A percentile compares a stretch with the other conserved stretches of the same genome.
These are phyloP conservation scores for Nicotiana obtusifolia DNA, from an alignment of 257 asterid genomes.

Conservation along the genomic window DNA sequence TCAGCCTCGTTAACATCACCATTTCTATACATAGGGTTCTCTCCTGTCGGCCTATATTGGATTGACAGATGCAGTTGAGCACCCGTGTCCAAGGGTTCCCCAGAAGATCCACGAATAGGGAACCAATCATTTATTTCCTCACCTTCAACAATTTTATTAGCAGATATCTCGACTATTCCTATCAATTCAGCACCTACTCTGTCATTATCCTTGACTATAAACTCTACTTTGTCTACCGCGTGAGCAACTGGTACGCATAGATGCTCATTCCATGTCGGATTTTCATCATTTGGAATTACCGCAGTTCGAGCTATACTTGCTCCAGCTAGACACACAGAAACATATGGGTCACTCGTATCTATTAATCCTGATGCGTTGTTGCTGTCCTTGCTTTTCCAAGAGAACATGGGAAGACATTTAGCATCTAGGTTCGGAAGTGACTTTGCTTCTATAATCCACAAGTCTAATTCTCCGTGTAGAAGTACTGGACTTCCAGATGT, in stretches of 20 bases:
- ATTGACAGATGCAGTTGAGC: conserved; percentile 16
- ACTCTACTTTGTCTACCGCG: conserved; percentile 69
- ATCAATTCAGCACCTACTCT: conserved; percentile 80
- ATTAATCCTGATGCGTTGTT: conserved; percentile 30
- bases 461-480: conserved; percentile 91
- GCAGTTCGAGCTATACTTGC: conserved; percentile 83
- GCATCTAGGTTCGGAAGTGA: conserved; percentile 82
- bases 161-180: conserved; percentile 56
- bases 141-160: conserved; percentile 49
- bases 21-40: conserved; percentile 27
- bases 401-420: conserved; percentile 48
- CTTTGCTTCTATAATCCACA: conserved; percentile 66
- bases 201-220: conserved; percentile 85
- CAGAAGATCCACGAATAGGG: conserved; percentile 51
- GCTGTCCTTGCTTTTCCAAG: conserved; percentile 8
- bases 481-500: conserved; percentile 8
- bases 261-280: conserved; percentile 78
- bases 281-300: conserved; percentile 65
- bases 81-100: conserved; percentile 64
- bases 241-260: conserved; percentile 75
- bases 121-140: conserved; percentile 45
- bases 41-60: conserved; percentile 2
- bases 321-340: conserved; percentile 69
- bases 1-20: conserved; percentile 33
- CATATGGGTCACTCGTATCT: conserved; percentile 93